Evolutionary conservation across 2,329 filamentous ascomycete species (phyloP), one percentile per base, ranked within the genome.

Genomic region (Exophiala aquamarina): DNA sequence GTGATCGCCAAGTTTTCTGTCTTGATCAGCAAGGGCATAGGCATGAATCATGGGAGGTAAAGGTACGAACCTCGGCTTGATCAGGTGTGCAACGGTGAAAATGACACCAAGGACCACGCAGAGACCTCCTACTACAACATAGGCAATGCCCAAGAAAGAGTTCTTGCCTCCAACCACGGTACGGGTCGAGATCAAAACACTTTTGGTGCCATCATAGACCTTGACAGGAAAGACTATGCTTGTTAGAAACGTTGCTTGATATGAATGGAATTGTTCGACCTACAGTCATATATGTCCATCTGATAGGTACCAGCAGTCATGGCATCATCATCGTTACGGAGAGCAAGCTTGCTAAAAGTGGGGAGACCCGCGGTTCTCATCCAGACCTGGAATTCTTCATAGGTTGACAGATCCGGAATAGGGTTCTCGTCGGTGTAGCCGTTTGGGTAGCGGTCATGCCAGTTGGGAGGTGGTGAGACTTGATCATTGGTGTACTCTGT

Each of bases 301-400:
- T 82, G 73, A 66, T 98, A 98, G 15, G 71, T 81, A 20, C 92
- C 93, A 13, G 72, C 63, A 26, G 65, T 61, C 86, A 98, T 86
- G 1, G 72, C 65, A 2, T 77, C 71, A 1, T 74, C 75, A 64
- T 95, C 86, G 63, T 96, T 96, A 50, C 90, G 81, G 67, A 86
- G 81, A 36, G 89, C 89, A 37, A 98, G 75, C 73, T 98, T 98
- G 78, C 88, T 95, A 66, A 98, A 98, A 4, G 86, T 86, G 1
- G 93, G 93, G 60, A 97, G 72, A 48, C 92, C 93, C 18, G 93
- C 93, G 2, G 94, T 95, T 60, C 93, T 84, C 93, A 98, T 98
- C 93, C 93, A 98, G 17, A 97, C 91, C 70, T 96, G 91, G 67
- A 98, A 95, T 34, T 83, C 82, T 66, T 95, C 87, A 70, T 89